A percentile compares a stretch with the other conserved stretches of the same genome.
Conservation (phyloP, 768 basidiomycete species). For the Termitomyces sp. region DNA sequence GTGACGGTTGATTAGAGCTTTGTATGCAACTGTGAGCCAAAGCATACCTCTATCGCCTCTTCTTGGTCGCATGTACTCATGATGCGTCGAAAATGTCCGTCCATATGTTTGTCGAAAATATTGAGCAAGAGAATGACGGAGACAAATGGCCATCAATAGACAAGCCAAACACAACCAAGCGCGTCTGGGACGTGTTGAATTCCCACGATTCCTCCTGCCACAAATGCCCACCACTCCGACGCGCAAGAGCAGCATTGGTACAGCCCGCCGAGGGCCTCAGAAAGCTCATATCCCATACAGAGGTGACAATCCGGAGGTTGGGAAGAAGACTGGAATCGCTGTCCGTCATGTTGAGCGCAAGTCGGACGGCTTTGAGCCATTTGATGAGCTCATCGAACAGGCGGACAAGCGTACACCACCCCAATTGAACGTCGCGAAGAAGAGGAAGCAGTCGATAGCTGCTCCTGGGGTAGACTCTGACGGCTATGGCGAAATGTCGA, state of each 20-base stretch:
- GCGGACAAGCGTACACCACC: conserved; percentile 65
- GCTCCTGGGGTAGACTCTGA: conserved; percentile 19
- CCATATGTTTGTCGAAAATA: conserved; percentile 11
- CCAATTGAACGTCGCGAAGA: conserved; percentile 39
- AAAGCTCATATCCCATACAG: conserved; percentile 74
- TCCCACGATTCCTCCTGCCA: not conserved
- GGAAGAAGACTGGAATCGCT: conserved; percentile 75
- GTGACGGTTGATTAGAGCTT: not conserved
- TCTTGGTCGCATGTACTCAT: conserved; percentile 13
- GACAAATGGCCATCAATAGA: not conserved
- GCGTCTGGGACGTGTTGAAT: conserved; percentile 8
- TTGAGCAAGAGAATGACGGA: conserved; percentile 5
- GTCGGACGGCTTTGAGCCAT: conserved; percentile 81
- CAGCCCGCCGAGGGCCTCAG: conserved; percentile 34
- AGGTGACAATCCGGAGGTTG: conserved; percentile 70
- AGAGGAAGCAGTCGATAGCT: conserved; percentile 37
- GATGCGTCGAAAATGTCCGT: conserved; percentile 10
- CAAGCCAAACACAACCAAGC: conserved; percentile 17
- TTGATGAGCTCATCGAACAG: conserved; percentile 66
- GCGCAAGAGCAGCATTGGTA: conserved; percentile 5
- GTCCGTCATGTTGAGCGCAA: conserved; percentile 67
- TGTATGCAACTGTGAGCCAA: not conserved
- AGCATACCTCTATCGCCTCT: conserved; percentile 28
- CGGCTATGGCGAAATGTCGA: conserved; percentile 62
- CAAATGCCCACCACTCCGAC: conserved; percentile 2